Evolutionary conservation across 2,329 filamentous ascomycete genomes (phyloP).

Genomic region (Diaporthe longicolla): DNA sequence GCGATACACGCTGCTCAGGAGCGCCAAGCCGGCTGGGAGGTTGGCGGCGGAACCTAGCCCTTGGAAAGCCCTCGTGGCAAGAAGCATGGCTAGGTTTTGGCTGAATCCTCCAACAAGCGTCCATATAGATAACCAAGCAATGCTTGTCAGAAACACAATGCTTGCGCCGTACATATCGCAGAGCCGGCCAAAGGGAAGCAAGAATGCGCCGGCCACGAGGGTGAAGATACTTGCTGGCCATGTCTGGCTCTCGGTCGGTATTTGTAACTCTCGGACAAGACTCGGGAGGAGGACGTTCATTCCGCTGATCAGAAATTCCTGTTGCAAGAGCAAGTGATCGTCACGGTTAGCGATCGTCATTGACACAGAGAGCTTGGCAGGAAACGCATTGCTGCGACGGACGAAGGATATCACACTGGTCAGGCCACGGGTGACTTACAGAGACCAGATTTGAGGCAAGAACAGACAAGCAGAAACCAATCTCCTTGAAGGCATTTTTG

Average conservation of each 20-base stretch:
- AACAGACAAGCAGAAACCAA: constrained; percentile 6
- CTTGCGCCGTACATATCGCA: constrained; percentile 64
- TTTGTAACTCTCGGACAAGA: constrained; percentile 65
- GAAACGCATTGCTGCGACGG: not conserved
- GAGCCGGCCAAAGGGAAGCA: constrained; percentile 65
- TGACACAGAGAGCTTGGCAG: constrained; percentile 67
- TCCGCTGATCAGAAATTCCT: constrained; percentile 75
- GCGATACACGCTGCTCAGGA: constrained; percentile 71
- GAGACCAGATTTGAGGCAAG: constrained; percentile 19
- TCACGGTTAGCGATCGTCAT: constrained; percentile 50
- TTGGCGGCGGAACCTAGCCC: constrained; percentile 73
- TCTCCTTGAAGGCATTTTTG: constrained; percentile 7
- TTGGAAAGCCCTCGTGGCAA: constrained; percentile 71
- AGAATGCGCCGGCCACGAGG: constrained; percentile 56
- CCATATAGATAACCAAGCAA: constrained; percentile 67
- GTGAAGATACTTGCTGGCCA: constrained; percentile 69
- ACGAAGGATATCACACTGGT: not conserved
- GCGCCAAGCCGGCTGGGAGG: constrained; percentile 70
- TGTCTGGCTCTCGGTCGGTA: constrained; percentile 67
- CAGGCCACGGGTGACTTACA: not conserved
- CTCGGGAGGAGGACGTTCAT: constrained; percentile 73
- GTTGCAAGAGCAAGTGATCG: constrained; percentile 60
- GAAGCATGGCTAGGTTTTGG: constrained; percentile 69
- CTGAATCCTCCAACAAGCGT: constrained; percentile 70
- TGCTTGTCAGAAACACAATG: constrained; percentile 60